A percentile compares a stretch with the other conserved stretches of the same genome.
Conservation (phyloP, 106 monocot species). For the Cymbidium sinense region DNA sequence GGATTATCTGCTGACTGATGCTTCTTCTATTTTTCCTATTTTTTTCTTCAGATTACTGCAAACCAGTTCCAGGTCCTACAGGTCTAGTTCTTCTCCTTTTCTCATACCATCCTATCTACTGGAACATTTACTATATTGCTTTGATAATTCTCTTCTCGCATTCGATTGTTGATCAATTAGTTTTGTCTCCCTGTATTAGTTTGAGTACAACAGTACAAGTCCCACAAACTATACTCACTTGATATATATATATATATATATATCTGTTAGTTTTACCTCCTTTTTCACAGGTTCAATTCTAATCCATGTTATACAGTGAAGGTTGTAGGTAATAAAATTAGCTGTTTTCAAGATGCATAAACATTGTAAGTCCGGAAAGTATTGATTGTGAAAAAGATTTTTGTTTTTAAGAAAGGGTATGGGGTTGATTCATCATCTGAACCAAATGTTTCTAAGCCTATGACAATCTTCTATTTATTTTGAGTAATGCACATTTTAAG, state of each 20-base stretch:
- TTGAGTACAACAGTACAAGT: background rate
- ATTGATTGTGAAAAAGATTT: too few relatives aligned
- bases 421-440: too few relatives aligned
- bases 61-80: constrained; percentile 31
- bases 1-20: background rate
- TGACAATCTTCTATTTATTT: too few relatives aligned
- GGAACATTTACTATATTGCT: background rate
- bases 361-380: too few relatives aligned
- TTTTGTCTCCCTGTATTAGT: background rate
- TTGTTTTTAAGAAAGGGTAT: too few relatives aligned
- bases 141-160: background rate
- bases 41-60: constrained; percentile 20
- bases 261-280: background rate
- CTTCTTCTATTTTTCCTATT: constrained; percentile 9
- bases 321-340: background rate
- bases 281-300: background rate
- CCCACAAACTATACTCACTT: background rate
- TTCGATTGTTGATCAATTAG: background rate
- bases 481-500: too few relatives aligned
- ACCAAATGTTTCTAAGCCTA: too few relatives aligned
- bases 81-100: constrained; percentile 16
- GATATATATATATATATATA: too few relatives aligned
- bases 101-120: background rate
- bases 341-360: background rate
- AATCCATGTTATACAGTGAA: background rate